Evolutionary conservation across 2,329 filamentous ascomycete species (phyloP).

Genomic region (Fonsecaea pedrosoi): DNA sequence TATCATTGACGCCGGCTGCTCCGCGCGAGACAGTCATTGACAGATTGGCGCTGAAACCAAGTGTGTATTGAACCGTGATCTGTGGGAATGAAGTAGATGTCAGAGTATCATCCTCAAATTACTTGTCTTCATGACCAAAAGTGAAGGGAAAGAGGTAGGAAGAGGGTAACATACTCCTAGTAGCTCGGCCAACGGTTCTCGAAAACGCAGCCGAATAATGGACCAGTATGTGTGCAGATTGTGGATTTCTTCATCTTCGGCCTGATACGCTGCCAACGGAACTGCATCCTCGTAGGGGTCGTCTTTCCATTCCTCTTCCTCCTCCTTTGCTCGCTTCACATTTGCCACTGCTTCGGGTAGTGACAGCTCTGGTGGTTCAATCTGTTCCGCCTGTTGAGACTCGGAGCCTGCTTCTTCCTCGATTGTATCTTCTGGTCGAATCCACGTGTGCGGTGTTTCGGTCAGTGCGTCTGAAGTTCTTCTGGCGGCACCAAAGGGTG

Average conservation of each 20-base stretch:
- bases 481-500: conserved; percentile 13
- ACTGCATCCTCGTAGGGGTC: conserved; percentile 51
- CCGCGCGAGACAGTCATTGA: conserved; percentile 48
- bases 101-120: conserved; percentile 1
- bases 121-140: neutral
- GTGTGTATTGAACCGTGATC: conserved; percentile 46
- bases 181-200: conserved; percentile 61
- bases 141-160: neutral
- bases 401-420: conserved; percentile 23
- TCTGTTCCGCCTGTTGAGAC: conserved; percentile 3
- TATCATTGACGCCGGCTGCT: conserved; percentile 52
- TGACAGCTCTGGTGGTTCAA: conserved; percentile 19
- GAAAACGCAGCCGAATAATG: conserved; percentile 58
- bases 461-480: conserved; percentile 23
- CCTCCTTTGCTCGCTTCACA: conserved; percentile 27
- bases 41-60: conserved; percentile 60
- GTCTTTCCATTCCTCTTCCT: conserved; percentile 41
- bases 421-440: conserved; percentile 24
- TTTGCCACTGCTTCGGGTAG: conserved; percentile 24
- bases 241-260: conserved; percentile 57
- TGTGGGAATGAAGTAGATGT: neutral
- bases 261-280: conserved; percentile 52
- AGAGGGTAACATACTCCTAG: conserved; percentile 53
- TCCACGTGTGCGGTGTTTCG: conserved; percentile 13
- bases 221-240: conserved; percentile 59